A percentile compares a stretch with the other conserved stretches of the same genome.
Evolutionary conservation across 2,329 filamentous ascomycete species (phyloP).

Genomic region (Grosmannia penicillata): DNA sequence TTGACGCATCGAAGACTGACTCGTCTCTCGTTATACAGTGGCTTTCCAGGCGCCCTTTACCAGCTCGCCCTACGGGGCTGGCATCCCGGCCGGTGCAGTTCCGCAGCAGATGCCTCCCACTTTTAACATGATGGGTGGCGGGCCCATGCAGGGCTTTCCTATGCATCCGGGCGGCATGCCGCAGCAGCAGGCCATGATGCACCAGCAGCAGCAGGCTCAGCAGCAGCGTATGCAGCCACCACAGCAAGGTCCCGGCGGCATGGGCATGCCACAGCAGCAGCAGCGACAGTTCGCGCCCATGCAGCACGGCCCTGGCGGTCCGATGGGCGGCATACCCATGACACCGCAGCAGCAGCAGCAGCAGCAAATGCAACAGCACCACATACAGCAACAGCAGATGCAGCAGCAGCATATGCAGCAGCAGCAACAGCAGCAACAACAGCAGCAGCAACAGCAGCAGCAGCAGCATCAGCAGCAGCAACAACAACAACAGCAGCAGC

Average conservation of each 20-base stretch:
- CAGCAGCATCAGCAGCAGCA: slow-evolving; percentile 20
- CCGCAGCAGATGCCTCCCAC: slow-evolving; percentile 33
- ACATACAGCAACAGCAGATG: slow-evolving; percentile 13
- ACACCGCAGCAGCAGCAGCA: slow-evolving; percentile 22
- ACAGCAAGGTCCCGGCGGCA: slow-evolving; percentile 19
- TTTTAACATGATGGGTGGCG: slow-evolving; percentile 38
- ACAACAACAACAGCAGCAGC: slow-evolving; percentile 9
- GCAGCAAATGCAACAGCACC: slow-evolving; percentile 14
- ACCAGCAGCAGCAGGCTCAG: slow-evolving; percentile 16
- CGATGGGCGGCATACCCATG: slow-evolving; percentile 17
- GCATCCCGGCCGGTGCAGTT: slow-evolving; percentile 32
- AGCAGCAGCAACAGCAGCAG: slow-evolving; percentile 20
- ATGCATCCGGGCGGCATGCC: slow-evolving; percentile 33
- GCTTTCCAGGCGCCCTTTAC: slow-evolving; percentile 44
- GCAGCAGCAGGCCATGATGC: slow-evolving; percentile 19
- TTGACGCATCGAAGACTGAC: slow-evolving; percentile 8
- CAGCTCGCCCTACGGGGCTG: slow-evolving; percentile 39
- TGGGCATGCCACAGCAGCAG: slow-evolving; percentile 21
- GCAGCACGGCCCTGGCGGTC: slow-evolving; percentile 20
- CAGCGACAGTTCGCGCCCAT: slow-evolving; percentile 22
- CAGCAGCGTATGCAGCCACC: slow-evolving; percentile 25
- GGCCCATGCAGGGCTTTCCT: slow-evolving; percentile 35
- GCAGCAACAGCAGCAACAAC: slow-evolving; percentile 15
- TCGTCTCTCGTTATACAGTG: slow-evolving; percentile 22
- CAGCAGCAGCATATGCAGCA: slow-evolving; percentile 14